A percentile compares a stretch with the other conserved stretches of the same genome.
Evolutionary conservation across 169 alveolate genomes (phyloP).

Genomic region (Babesia bovis): DNA sequence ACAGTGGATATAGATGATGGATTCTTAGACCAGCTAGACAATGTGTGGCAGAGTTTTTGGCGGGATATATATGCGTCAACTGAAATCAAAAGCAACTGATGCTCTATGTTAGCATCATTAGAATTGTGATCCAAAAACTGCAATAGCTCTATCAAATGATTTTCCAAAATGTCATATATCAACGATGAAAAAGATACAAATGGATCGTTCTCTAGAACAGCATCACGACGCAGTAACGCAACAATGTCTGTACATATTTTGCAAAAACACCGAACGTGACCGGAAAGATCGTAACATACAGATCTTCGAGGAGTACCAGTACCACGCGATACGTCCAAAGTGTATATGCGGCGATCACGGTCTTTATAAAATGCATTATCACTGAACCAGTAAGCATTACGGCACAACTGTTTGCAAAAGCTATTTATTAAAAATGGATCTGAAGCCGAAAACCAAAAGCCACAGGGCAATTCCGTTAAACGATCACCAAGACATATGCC

Average conservation of each 20-base stretch:
- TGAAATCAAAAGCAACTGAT: constrained; percentile 16
- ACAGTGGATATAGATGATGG: no score
- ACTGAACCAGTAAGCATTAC: constrained; percentile 12
- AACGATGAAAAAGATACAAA: background rate
- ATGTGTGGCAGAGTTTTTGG: no score
- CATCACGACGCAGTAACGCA: background rate
- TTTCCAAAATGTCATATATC: constrained; percentile 1
- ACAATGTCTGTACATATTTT: background rate
- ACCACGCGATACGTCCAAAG: constrained; percentile 7
- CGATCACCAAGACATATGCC: background rate
- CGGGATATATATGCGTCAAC: constrained; percentile 22
- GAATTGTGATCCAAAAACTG: constrained; percentile 39
- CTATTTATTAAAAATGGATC: background rate
- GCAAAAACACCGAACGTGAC: constrained; percentile 8
- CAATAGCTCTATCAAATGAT: background rate
- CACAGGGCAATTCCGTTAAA: background rate
- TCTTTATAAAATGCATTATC: background rate
- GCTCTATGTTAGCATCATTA: constrained; percentile 10
- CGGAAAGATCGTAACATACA: constrained; percentile 7
- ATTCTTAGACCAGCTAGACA: no score
- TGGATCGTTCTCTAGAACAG: background rate
- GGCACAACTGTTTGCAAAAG: constrained; percentile 7
- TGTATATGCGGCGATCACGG: constrained; percentile 20
- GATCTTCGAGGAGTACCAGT: no score
- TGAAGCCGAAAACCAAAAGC: constrained; percentile 10